A percentile compares a stretch with the other conserved stretches of the same genome.
phyloP scores from a whole-genome alignment of 2,329 filamentous ascomycete genomes.

The Cordyceps fumosorosea region DNA sequence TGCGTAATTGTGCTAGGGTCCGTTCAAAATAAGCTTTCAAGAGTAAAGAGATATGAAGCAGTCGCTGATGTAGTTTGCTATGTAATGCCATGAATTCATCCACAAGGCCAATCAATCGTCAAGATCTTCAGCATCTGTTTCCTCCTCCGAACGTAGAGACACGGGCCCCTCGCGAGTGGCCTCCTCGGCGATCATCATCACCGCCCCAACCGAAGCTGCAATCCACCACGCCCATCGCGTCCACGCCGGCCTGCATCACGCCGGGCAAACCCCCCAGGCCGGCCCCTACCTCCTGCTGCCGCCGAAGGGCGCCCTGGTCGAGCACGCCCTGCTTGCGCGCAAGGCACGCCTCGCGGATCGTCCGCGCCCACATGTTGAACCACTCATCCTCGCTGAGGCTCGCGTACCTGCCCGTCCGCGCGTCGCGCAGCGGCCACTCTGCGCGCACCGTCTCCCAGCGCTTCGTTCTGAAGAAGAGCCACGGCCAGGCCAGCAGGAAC shows the following conservation, averaged over 20 bases:
- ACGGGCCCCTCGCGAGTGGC: neutral
- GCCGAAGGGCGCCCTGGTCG: slow-evolving; percentile 50
- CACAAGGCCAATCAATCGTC: too few relatives aligned
- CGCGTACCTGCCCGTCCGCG: slow-evolving; percentile 36
- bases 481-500: slow-evolving; percentile 66
- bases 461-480: slow-evolving; percentile 60
- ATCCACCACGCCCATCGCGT: slow-evolving; percentile 46
- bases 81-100: too few relatives aligned
- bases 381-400: slow-evolving; percentile 51
- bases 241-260: slow-evolving; percentile 41
- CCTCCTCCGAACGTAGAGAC: neutral
- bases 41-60: too few relatives aligned
- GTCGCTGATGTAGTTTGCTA: too few relatives aligned
- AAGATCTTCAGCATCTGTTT: slow-evolving; percentile 15
- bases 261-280: slow-evolving; percentile 34
- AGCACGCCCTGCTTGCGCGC: slow-evolving; percentile 49
- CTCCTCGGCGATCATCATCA: slow-evolving; percentile 20
- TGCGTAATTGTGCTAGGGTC: too few relatives aligned
- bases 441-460: slow-evolving; percentile 57
- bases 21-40: too few relatives aligned
- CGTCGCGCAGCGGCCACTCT: slow-evolving; percentile 43
- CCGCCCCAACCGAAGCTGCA: slow-evolving; percentile 48
- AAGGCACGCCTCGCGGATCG: slow-evolving; percentile 53
- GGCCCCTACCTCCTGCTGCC: slow-evolving; percentile 17
- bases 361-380: slow-evolving; percentile 55